Percentiles rank a stretch among this genome's conserved stretches.
Conservation (phyloP, 2,329 filamentous ascomycete genomes). For the Aspergillus hortae region DNA sequence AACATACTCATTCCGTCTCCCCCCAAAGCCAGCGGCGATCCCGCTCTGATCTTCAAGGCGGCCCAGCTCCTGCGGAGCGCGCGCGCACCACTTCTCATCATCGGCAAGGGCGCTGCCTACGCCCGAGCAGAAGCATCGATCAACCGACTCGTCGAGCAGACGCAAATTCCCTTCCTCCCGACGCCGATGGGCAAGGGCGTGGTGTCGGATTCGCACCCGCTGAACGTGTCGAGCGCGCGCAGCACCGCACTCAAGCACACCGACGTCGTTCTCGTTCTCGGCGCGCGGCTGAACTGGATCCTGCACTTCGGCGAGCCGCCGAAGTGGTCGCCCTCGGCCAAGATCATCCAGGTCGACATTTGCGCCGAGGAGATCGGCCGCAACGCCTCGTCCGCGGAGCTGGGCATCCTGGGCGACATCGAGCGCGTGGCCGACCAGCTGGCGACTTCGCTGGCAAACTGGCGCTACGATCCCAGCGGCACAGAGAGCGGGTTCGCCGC, state of each 20-base stretch:
- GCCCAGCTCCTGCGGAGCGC: slow-evolving; percentile 46
- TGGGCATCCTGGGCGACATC: slow-evolving; percentile 53
- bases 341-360: slow-evolving; percentile 56
- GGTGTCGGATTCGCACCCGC: slow-evolving; percentile 50
- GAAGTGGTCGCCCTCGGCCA: slow-evolving; percentile 50
- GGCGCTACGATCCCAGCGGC: slow-evolving; percentile 40
- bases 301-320: slow-evolving; percentile 54
- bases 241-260: slow-evolving; percentile 52
- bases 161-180: slow-evolving; percentile 53
- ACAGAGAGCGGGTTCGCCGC: slow-evolving; percentile 28
- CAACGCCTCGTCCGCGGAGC: slow-evolving; percentile 46
- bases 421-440: slow-evolving; percentile 49
- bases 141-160: slow-evolving; percentile 44
- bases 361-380: slow-evolving; percentile 52
- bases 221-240: slow-evolving; percentile 53
- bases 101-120: slow-evolving; percentile 57
- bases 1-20: slow-evolving; percentile 32
- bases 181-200: slow-evolving; percentile 60
- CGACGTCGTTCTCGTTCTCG: slow-evolving; percentile 54
- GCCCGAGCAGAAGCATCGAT: slow-evolving; percentile 48
- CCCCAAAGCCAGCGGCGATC: slow-evolving; percentile 46
- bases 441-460: slow-evolving; percentile 37
- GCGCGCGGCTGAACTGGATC: slow-evolving; percentile 58
- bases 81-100: slow-evolving; percentile 49
- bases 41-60: slow-evolving; percentile 40